Evolutionary conservation across 2,329 filamentous ascomycete species (phyloP).

Genomic region (Tympanopsis confertula): DNA sequence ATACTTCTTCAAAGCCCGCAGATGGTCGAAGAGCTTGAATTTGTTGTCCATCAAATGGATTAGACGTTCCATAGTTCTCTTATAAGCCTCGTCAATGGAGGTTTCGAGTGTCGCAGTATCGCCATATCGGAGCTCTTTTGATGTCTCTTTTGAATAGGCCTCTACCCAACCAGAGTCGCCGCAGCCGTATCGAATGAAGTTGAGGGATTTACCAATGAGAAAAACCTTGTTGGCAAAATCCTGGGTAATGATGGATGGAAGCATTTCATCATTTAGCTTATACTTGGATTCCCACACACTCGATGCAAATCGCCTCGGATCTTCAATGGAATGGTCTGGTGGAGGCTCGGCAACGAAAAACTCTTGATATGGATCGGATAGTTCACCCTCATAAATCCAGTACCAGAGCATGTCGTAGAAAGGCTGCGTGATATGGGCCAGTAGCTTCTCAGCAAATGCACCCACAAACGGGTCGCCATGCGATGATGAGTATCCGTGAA

Average conservation of each 20-base stretch:
- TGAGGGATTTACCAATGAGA: constrained; percentile 91
- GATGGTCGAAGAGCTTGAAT: constrained; percentile 86
- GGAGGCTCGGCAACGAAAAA: constrained; percentile 89
- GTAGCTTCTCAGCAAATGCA: constrained; percentile 78
- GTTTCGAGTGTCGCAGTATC: constrained; percentile 83
- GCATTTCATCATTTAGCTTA: constrained; percentile 71
- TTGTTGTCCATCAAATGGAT: constrained; percentile 90
- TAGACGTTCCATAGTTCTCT: constrained; percentile 90
- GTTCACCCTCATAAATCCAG: constrained; percentile 97
- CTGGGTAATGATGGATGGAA: constrained; percentile 82
- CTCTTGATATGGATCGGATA: constrained; percentile 89
- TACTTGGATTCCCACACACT: constrained; percentile 99
- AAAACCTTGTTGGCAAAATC: constrained; percentile 96
- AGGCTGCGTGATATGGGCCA: constrained; percentile 77
- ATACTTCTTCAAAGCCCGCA: constrained; percentile 86
- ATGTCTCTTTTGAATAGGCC: constrained; percentile 82
- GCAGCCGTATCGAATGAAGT: constrained; percentile 94
- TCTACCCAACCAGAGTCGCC: constrained; percentile 92
- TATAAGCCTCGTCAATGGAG: constrained; percentile 95
- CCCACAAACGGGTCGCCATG: constrained; percentile 93
- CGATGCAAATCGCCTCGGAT: constrained; percentile 11
- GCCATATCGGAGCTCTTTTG: constrained; percentile 82
- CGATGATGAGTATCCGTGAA: constrained; percentile 84
- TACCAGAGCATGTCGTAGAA: constrained; percentile 93
- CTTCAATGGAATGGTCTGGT: constrained; percentile 29